Conservation (phyloP, 345 rosid species). For the Aethionema arabicum region DNA sequence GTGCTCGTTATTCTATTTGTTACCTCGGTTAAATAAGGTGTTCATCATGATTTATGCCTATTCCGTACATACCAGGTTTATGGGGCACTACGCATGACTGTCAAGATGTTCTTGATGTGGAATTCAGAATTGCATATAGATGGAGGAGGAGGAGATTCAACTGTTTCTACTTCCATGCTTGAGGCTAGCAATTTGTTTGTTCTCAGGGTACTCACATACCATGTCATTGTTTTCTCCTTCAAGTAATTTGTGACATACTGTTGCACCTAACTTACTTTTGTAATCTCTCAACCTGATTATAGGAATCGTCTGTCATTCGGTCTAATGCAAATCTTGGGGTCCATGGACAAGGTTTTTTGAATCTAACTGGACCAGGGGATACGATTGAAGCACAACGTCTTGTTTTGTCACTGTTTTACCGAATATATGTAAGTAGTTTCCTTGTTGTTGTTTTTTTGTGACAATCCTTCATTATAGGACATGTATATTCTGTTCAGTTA, state of each 20-base stretch:
- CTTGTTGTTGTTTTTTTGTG: conserved; percentile 12
- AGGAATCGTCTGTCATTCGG: conserved; percentile 91
- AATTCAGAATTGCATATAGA: conserved; percentile 87
- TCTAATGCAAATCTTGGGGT: conserved; percentile 97
- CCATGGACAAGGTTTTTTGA: conserved; percentile 95
- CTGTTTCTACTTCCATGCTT: conserved; percentile 80
- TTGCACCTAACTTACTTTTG: conserved; percentile 7
- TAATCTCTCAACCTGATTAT: conserved; percentile 25
- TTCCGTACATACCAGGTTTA: conserved; percentile 58
- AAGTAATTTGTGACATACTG: conserved; percentile 24
- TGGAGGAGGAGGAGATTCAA: conserved; percentile 76
- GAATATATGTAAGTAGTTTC: conserved; percentile 70
- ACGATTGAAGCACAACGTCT: conserved; percentile 89
- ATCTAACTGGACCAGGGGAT: conserved; percentile 91
- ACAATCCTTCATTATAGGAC: conserved; percentile 22
- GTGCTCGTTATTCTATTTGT: conserved; percentile 8
- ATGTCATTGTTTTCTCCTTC: conserved; percentile 23
- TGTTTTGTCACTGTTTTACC: conserved; percentile 89
- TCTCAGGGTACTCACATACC: conserved; percentile 61
- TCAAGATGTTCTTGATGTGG: conserved; percentile 99
- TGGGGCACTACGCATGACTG: conserved; percentile 98
- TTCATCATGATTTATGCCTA: conserved; percentile 14
- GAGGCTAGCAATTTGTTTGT: conserved; percentile 96
- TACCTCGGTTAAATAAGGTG: conserved; percentile 1
- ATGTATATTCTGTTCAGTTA: conserved; percentile 8